Percentiles rank a stretch among this genome's conserved stretches.
Conservation (phyloP, 2,329 filamentous ascomycete species). For the Atkinsonella hypoxylon region DNA sequence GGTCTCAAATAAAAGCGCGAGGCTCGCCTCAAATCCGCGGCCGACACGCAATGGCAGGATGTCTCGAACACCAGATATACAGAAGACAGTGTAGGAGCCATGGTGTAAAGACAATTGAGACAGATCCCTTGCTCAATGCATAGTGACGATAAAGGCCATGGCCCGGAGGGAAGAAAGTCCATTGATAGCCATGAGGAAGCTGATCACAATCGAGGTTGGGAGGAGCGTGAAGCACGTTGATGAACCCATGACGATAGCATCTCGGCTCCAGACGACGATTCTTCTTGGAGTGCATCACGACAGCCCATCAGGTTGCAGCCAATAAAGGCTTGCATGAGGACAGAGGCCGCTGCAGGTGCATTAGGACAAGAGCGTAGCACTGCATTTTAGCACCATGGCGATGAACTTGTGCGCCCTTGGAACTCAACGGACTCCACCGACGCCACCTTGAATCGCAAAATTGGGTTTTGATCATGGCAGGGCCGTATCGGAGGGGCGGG, state of each 20-base stretch:
- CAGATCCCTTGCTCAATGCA: not conserved
- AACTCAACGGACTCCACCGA: conserved; percentile 4
- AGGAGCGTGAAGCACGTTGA: not conserved
- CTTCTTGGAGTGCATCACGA: not conserved
- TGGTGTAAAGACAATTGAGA: not conserved
- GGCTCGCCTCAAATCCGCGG: not conserved
- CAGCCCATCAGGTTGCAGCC: not conserved
- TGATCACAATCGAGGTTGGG: not conserved
- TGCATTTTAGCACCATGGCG: conserved; percentile 2
- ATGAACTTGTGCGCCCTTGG: conserved; percentile 6
- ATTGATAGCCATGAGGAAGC: no score
- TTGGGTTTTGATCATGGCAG: conserved; percentile 5
- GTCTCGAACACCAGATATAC: not conserved
- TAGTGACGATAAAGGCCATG: not conserved
- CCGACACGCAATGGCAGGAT: not conserved
- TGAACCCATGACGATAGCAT: not conserved
- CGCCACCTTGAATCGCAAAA: not conserved
- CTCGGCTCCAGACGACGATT: not conserved
- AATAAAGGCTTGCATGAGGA: conserved; percentile 1
- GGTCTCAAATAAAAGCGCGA: not conserved
- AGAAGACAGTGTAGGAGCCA: not conserved
- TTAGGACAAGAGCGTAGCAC: conserved; percentile 5
- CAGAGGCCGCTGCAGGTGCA: conserved; percentile 4
- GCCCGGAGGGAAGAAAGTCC: no score
- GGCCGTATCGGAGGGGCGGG: not conserved